Evolutionary conservation across 495 filamentous ascomycete genomes (phyloP).

Genomic region (Paragyromitra xinjiangensis): DNA sequence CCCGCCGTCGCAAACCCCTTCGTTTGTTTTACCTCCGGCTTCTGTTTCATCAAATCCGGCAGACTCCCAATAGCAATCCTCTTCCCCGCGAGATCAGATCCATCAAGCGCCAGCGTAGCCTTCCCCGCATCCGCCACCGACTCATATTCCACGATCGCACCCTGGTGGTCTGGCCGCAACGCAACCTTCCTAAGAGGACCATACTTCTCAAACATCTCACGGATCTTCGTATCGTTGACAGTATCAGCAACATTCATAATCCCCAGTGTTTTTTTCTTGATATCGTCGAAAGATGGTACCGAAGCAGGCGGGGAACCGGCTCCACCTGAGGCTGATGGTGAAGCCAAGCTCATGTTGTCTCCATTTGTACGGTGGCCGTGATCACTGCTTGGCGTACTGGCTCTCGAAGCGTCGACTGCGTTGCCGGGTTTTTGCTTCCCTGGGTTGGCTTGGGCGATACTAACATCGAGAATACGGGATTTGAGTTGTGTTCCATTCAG

Average conservation of each 20-base stretch:
- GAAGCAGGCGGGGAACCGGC: constrained; percentile 19
- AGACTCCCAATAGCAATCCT: constrained; percentile 74
- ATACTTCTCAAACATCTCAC: constrained; percentile 70
- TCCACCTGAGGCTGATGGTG: constrained; percentile 52
- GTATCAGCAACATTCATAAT: constrained; percentile 76
- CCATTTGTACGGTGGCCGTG: constrained; percentile 29
- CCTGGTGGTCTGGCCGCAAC: constrained; percentile 78
- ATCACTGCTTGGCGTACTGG: constrained; percentile 35
- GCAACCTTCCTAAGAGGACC: constrained; percentile 71
- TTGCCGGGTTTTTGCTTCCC: constrained; percentile 52
- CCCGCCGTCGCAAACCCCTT: constrained; percentile 61
- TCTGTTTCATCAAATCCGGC: constrained; percentile 71
- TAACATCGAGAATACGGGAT: constrained; percentile 75
- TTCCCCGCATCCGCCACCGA: constrained; percentile 75
- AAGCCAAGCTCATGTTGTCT: constrained; percentile 27
- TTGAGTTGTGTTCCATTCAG: constrained; percentile 76
- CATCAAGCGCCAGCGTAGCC: constrained; percentile 77
- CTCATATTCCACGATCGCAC: constrained; percentile 85
- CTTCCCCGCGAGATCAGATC: constrained; percentile 72
- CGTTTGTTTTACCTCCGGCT: constrained; percentile 65
- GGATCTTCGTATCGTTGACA: constrained; percentile 74
- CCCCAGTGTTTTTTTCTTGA: constrained; percentile 67
- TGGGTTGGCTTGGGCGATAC: constrained; percentile 63
- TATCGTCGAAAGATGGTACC: constrained; percentile 59
- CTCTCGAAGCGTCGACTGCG: constrained; percentile 35